Base-by-base conservation (phyloP, 495 filamentous ascomycete species). In the Corynascus novoguineensis region DNA sequence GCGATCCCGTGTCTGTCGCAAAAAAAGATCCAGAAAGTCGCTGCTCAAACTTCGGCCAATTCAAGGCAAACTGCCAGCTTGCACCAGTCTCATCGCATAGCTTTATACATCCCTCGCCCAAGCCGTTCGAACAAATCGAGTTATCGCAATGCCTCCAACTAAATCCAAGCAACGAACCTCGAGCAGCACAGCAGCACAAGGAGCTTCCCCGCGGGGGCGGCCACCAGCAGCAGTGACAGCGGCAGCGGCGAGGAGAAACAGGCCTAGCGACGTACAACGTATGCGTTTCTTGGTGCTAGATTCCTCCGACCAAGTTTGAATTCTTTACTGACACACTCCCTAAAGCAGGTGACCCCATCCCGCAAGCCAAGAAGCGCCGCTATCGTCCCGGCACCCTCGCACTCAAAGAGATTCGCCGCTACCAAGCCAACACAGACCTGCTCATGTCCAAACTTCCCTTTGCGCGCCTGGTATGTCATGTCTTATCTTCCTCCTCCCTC, bases 361-460 rank as follows among this genome's bases (percentile, higher is more conserved):
- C 86, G 9, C 70, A 73, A 46, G 78, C 75, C 50, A 78, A 78
- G 21, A 83, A 74, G 55, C 83, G 78, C 55, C 83, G 92, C 62
- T 96, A 92, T 70, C 86, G 78, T 55, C 92, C 92, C 3, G 92
- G 92, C 55, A 96, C 91, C 1, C 69, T 87, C 17, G 92, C 92
- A 2, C 75, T 97, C 15, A 83, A 83, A 62, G 92, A 97, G 74
- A 97, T 97, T 68, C 80, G 91, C 46, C 78, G 79, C 63, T 90
- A 93, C 66, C 92, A 97, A 72, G 82, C 81, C 65, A 83, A 76
- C 42, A 95, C 87, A 38, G 90, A 96, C 55, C 77, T 97, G 0
- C 73, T 97, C 1, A 70, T 97, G 49, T 70, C 76, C 17, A 96
- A 95, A 67, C 73, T 95, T 3, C 92, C 92, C 1, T 97, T 97